Conservation (phyloP, 2,329 filamentous ascomycete genomes). For the Talaromyces sp. region DNA sequence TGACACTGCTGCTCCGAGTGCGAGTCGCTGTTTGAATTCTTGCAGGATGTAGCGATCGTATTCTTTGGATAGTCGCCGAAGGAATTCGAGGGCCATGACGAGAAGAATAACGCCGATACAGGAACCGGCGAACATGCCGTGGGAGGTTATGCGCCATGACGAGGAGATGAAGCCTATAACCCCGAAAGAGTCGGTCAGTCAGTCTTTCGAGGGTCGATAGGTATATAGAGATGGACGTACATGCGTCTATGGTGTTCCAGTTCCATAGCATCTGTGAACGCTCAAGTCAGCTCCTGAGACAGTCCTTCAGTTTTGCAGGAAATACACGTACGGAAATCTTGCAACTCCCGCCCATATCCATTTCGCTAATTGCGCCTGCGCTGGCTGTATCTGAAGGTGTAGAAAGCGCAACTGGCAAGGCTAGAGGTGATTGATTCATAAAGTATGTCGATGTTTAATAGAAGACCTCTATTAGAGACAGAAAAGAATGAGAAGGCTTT, state of each 20-base stretch:
- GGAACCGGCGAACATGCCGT: conserved; percentile 72
- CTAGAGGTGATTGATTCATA: conserved; percentile 13
- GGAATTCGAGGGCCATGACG: conserved; percentile 67
- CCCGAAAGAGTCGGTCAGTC: background rate
- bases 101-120: conserved; percentile 78
- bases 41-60: conserved; percentile 67
- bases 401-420: background rate
- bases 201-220: too few relatives aligned
- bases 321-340: conserved; percentile 33
- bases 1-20: background rate
- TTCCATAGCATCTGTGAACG: conserved; percentile 71
- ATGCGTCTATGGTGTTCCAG: conserved; percentile 69
- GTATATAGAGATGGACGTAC: conserved; percentile 26
- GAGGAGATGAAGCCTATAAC: conserved; percentile 62
- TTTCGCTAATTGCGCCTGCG: conserved; percentile 18
- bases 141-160: conserved; percentile 68
- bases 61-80: conserved; percentile 69
- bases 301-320: background rate
- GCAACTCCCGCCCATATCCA: conserved; percentile 27
- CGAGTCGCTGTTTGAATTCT: conserved; percentile 33
- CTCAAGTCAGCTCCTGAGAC: background rate
- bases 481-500: background rate
- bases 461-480: background rate
- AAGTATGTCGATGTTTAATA: background rate
- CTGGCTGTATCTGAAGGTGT: background rate